Evolutionary conservation across 192 early-diverging fungal genomes (phyloP).

Genomic region (Coemansia sp.): DNA sequence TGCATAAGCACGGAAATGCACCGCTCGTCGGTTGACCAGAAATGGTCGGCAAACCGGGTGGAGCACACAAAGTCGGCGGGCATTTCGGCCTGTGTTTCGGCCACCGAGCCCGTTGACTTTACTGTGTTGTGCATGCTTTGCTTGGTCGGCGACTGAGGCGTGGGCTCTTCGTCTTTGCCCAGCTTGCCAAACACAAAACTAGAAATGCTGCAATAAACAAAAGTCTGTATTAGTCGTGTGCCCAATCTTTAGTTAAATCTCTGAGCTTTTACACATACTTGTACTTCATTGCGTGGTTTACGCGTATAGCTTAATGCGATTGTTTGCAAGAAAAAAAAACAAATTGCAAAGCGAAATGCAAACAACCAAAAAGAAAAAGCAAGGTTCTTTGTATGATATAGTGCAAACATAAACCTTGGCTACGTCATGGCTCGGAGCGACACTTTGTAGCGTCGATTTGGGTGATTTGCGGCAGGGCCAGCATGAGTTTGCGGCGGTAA

Average conservation of each 20-base stretch:
- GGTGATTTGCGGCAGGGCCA: slow-evolving; percentile 76
- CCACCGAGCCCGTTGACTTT: slow-evolving; percentile 17
- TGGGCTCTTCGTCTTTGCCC: slow-evolving; percentile 15
- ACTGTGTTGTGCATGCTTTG: slow-evolving; percentile 4
- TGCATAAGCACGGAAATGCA: slow-evolving; percentile 66
- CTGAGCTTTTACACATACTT: slow-evolving; percentile 4
- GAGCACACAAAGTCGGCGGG: slow-evolving; percentile 35
- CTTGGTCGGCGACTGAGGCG: background rate
- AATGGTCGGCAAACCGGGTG: slow-evolving; percentile 40
- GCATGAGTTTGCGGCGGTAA: slow-evolving; percentile 86
- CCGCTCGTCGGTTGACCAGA: slow-evolving; percentile 61
- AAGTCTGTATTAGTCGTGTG: background rate
- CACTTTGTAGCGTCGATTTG: slow-evolving; percentile 85
- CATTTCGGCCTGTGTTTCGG: slow-evolving; percentile 27
- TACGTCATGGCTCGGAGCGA: background rate
- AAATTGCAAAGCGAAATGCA: background rate
- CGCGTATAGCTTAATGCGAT: too few relatives aligned
- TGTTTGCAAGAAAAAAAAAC: too few relatives aligned
- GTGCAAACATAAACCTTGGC: background rate
- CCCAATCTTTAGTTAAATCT: too few relatives aligned
- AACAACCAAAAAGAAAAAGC: background rate
- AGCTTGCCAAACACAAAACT: slow-evolving; percentile 37
- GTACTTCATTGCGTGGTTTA: slow-evolving; percentile 18
- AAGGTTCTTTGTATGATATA: background rate
- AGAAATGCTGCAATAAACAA: slow-evolving; percentile 7